Conservation (phyloP, 2,329 filamentous ascomycete species). For the Penicillium sp. region DNA sequence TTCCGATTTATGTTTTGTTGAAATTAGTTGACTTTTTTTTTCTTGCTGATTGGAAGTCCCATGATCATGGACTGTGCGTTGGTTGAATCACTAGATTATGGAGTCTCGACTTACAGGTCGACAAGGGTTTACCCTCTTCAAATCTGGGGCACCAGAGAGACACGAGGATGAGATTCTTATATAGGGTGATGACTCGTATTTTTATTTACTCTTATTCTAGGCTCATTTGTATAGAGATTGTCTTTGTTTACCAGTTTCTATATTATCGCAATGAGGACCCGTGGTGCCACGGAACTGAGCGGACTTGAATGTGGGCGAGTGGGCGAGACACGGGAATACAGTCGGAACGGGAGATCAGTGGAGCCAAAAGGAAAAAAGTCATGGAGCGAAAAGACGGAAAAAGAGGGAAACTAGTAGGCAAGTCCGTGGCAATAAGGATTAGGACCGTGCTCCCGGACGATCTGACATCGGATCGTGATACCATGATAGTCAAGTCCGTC, state of each 20-base stretch:
- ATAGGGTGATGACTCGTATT: background rate
- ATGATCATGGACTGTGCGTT: slow-evolving; percentile 2
- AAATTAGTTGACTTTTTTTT: background rate
- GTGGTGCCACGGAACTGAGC: background rate
- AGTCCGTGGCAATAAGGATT: slow-evolving; percentile 3
- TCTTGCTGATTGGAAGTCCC: background rate
- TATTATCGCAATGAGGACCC: background rate
- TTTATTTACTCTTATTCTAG: background rate
- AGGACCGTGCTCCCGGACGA: slow-evolving; percentile 18
- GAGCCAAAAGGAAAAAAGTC: background rate
- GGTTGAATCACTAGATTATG: background rate
- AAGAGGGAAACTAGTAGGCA: background rate
- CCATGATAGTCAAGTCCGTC: slow-evolving; percentile 10
- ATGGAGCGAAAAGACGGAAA: background rate
- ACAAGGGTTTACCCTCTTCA: background rate
- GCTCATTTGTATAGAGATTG: background rate
- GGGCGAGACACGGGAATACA: background rate
- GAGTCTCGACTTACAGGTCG: background rate
- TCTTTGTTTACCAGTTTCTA: background rate
- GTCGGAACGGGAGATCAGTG: slow-evolving; percentile 8
- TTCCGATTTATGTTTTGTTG: background rate
- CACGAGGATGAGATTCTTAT: slow-evolving; percentile 9
- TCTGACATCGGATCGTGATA: slow-evolving; percentile 23
- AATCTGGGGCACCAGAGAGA: background rate
- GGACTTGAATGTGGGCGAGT: slow-evolving; percentile 1